Percentiles rank a stretch among this genome's conserved stretches.
phyloP scores from a whole-genome alignment of 192 early-diverging fungal species.

The Entrophospora sp. region DNA sequence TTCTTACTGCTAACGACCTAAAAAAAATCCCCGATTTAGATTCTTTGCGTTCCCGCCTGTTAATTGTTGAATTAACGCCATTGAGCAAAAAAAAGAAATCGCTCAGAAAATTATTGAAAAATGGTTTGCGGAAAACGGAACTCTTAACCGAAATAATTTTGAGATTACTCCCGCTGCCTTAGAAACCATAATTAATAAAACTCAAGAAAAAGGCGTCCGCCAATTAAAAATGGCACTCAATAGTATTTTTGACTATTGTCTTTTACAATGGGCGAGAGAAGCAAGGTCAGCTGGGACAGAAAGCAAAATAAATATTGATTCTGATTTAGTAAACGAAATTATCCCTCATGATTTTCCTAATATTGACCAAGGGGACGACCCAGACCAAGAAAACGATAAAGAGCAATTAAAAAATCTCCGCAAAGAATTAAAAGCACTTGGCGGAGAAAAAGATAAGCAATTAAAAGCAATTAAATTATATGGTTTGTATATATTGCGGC shows the following conservation, averaged over 20 bases:
- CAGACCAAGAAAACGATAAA: background rate
- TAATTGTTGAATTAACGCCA: background rate
- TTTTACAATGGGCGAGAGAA: background rate
- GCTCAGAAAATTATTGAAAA: conserved; percentile 6
- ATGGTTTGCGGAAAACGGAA: background rate
- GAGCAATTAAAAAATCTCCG: background rate
- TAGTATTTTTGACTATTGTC: conserved; percentile 6
- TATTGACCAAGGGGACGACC: background rate
- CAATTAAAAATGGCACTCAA: conserved; percentile 2
- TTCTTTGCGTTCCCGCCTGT: background rate
- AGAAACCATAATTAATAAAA: background rate
- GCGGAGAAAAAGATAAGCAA: background rate
- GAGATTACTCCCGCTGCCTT: background rate
- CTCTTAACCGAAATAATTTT: conserved; percentile 4
- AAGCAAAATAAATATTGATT: conserved; percentile 9
- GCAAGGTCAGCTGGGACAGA: background rate
- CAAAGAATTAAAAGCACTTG: background rate
- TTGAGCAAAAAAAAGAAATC: conserved; percentile 7
- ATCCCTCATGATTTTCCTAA: background rate
- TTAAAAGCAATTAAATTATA: background rate
- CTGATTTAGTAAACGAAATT: background rate
- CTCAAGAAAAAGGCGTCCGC: conserved; percentile 1
- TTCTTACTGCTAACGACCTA: background rate
- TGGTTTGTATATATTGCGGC: background rate
- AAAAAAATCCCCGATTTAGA: background rate